Base-by-base conservation (phyloP, 169 alveolate species). In the Cyclospora cayetanensis region DNA sequence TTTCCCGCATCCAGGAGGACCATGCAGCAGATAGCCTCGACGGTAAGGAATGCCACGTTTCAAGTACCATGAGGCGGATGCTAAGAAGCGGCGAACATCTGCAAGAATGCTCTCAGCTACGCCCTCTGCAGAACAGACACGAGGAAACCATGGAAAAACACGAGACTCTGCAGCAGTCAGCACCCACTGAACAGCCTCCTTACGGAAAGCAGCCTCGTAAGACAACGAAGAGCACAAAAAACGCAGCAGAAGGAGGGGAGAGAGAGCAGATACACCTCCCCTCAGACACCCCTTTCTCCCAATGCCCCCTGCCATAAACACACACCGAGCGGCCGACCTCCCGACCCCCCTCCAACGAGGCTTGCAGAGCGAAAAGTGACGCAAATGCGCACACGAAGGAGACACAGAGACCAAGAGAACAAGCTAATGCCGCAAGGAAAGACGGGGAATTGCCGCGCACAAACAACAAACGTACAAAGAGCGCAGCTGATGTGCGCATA, bases 1-100 rank as follows among this genome's bases (percentile, higher is more conserved):
- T 74, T 96, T 96, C 1, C 98, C 98, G 72, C 97, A 95, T 20
- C 98, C 98, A 0, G 98, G 98, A 0, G 98, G 98, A 1, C 98
- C 98, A 77, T 93, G 95, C 5, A 96, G 91, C 2, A 96, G 93
- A 65, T 96, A 96, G 4, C 98, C 96, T 37, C 98, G 92, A 29
- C 98, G 93, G 83, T 96, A 95, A 11, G 98, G 98, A 43, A 96
- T 95, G 15, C 98, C 98, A 34, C 95, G 79, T 43, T 84, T 91
- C 15, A 94, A 52, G 31, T 96, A 96, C 98, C 98, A 96, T 25
- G 27, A 29, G 1, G 94, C 50, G 9, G 87, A 37, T 34, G 55
- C 27, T 42, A 91, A 63, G 84, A 91, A 91, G 39, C 84, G 43
- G 20, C 0, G 31, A n/a, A 77, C 52, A 55, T 91, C 94, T 2